Conservation (phyloP, 257 asterid species). For the Craterostigma plantagineum region DNA sequence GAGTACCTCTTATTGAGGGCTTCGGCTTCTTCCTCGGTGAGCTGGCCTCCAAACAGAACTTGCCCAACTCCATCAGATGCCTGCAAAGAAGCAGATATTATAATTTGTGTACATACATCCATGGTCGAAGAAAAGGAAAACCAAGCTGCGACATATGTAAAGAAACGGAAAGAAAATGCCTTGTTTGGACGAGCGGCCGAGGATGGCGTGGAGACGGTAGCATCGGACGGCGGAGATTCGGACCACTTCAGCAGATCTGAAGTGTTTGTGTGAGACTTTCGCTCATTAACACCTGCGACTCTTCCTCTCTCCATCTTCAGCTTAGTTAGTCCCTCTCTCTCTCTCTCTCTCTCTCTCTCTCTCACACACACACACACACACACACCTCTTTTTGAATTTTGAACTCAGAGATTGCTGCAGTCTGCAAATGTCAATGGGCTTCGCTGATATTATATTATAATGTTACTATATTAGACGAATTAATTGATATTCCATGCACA, state of each 20-base stretch:
- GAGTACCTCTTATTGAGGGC: constrained; percentile 53
- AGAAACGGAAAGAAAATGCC: constrained; percentile 20
- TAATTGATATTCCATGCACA: too few species aligned
- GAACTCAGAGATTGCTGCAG: neutral
- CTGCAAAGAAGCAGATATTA: constrained; percentile 15
- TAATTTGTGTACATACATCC: neutral
- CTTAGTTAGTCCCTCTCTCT: constrained; percentile 10
- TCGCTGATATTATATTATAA: too few species aligned
- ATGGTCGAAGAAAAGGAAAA: neutral
- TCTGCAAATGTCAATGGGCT: too few species aligned
- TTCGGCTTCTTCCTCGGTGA: constrained; percentile 87
- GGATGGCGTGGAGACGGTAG: constrained; percentile 19
- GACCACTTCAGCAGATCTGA: constrained; percentile 74
- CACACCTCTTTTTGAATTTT: constrained; percentile 3
- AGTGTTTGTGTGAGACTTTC: constrained; percentile 42
- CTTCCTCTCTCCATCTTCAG: constrained; percentile 32
- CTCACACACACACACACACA: too few species aligned
- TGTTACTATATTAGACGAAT: too few species aligned
- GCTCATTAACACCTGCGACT: constrained; percentile 6
- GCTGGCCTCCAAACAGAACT: constrained; percentile 81
- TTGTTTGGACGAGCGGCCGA: constrained; percentile 24
- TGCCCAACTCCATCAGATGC: constrained; percentile 62
- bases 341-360: neutral
- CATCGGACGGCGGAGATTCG: constrained; percentile 20
- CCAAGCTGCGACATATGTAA: constrained; percentile 7